Conservation (phyloP, 768 basidiomycete genomes). For the Tremella mesenterica region DNA sequence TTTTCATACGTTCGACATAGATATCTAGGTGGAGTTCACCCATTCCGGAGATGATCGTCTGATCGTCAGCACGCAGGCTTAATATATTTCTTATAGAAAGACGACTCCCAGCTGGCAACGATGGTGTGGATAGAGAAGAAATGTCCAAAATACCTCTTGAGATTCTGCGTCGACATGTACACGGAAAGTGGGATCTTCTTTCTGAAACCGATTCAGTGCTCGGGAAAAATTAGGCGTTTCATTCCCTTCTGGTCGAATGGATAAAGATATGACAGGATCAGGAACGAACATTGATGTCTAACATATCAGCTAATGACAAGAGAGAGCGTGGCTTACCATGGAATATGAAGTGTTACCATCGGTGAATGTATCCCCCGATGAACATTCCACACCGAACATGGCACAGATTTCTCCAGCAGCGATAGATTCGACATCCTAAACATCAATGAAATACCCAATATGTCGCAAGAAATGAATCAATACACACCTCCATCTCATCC, state of each 20-base stretch:
- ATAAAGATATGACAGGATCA: constrained; percentile 92
- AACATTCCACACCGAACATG: constrained; percentile 97
- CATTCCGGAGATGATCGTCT: constrained; percentile 99
- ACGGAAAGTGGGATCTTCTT: constrained; percentile 97
- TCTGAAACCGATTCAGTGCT: constrained; percentile 93
- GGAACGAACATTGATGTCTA: constrained; percentile 98
- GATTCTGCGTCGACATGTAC: constrained; percentile 91
- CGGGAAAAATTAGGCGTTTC: constrained; percentile 96
- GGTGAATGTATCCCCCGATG: constrained; percentile 94
- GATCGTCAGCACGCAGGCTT: constrained; percentile 7
- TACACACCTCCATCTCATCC: constrained; percentile 90
- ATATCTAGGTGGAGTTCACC: constrained; percentile 97
- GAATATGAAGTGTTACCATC: constrained; percentile 83
- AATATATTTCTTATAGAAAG: too few species aligned
- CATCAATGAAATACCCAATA: constrained; percentile 7
- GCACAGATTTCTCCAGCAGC: constrained; percentile 99
- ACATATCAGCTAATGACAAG: not conserved
- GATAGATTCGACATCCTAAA: constrained; percentile 78
- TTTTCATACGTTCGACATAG: constrained; percentile 96
- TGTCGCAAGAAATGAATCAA: not conserved
- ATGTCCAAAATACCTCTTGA: constrained; percentile 60
- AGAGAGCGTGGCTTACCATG: constrained; percentile 58
- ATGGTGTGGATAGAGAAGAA: not conserved
- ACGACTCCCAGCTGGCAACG: not conserved
- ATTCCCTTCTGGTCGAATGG: constrained; percentile 80